Evolutionary conservation across 495 filamentous ascomycete species (phyloP).

Genomic region (Neurospora terricola): DNA sequence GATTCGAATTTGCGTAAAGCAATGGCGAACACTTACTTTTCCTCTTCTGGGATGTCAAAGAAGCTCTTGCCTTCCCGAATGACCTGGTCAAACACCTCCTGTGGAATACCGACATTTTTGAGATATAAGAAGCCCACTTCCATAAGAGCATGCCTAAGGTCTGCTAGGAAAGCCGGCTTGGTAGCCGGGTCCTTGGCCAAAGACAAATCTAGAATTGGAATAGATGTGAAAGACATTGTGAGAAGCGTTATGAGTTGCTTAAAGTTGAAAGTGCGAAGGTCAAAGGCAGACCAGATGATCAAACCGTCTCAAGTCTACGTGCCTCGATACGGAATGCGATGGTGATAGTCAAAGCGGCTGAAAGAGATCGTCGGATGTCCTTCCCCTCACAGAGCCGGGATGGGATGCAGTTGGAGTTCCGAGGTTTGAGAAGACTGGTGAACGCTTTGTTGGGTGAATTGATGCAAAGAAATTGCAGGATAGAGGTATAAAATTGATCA

Average conservation of each 20-base stretch:
- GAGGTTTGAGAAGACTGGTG: background rate
- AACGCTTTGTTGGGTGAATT: background rate
- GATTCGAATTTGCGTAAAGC: background rate
- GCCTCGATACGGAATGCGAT: background rate
- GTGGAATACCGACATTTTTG: constrained; percentile 67
- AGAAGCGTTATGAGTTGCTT: background rate
- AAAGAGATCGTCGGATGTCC: background rate
- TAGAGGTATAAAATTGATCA: background rate
- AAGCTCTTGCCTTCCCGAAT: constrained; percentile 59
- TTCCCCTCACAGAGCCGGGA: background rate
- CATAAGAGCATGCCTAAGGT: constrained; percentile 70
- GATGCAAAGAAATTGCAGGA: background rate
- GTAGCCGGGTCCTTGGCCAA: constrained; percentile 51
- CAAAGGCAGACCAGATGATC: background rate
- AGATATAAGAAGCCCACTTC: constrained; percentile 93
- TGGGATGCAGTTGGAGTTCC: background rate
- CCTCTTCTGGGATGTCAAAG: constrained; percentile 72
- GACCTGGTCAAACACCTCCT: constrained; percentile 56
- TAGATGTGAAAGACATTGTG: constrained; percentile 56
- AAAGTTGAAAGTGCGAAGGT: background rate
- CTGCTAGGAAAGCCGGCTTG: constrained; percentile 61
- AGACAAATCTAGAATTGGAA: constrained; percentile 76
- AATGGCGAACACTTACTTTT: constrained; percentile 44
- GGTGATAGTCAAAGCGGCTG: background rate
- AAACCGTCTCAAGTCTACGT: background rate